Evolutionary conservation across 2,329 filamentous ascomycete species (phyloP).

Genomic region (Fusarium torulosum): DNA sequence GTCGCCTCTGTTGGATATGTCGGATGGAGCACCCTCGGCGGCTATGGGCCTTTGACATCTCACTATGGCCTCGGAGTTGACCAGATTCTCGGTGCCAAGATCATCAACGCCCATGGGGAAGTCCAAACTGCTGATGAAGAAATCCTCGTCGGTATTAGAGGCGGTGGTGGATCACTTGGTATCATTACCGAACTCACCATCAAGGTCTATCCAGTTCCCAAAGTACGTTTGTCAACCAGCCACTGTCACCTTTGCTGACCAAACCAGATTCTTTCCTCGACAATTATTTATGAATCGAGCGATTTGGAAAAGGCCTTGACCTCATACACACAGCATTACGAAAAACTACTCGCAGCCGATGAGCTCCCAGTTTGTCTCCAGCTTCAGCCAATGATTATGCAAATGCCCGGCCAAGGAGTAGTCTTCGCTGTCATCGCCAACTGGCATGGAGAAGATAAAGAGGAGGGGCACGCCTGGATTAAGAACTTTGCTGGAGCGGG

Average conservation of each 20-base stretch:
- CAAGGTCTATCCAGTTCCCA: not conserved
- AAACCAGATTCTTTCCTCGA: fast-evolving
- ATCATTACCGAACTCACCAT: constrained; percentile 15
- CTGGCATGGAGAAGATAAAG: not conserved
- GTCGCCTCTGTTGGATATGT: constrained; percentile 20
- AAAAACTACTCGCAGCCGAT: not conserved
- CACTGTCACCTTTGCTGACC: fast-evolving
- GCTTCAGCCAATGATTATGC: not conserved
- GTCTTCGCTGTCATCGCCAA: not conserved
- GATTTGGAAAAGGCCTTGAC: not conserved
- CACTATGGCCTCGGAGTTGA: constrained; percentile 18
- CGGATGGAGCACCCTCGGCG: constrained; percentile 27
- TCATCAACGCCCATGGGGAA: constrained; percentile 3
- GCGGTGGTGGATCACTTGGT: constrained; percentile 13
- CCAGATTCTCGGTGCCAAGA: constrained; percentile 20
- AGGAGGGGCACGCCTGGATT: not conserved
- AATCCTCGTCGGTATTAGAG: constrained; percentile 14
- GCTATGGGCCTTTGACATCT: constrained; percentile 11
- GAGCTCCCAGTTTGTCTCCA: not conserved
- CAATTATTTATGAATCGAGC: constrained; percentile 7
- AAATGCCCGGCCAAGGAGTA: not conserved
- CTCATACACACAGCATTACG: constrained; percentile 1
- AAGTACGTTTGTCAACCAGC: fast-evolving
- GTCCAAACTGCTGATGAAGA: constrained; percentile 14
- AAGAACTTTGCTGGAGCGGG: not conserved